These are phyloP conservation scores for Populus trichocarpa DNA, from an alignment of 441 rosid genomes.

Conservation along the genomic window DNA sequence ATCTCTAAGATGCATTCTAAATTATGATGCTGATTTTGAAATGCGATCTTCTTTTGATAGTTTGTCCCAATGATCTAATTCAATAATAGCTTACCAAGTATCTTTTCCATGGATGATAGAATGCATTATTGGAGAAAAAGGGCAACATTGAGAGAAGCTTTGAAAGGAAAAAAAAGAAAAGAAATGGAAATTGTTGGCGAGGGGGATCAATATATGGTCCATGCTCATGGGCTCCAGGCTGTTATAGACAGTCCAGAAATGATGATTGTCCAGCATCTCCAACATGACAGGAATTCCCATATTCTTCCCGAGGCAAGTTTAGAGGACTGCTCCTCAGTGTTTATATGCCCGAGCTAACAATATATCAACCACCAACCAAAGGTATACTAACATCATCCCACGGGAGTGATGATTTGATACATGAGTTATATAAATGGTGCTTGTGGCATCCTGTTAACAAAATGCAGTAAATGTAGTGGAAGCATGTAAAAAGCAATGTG, in stretches of 20 bases:
- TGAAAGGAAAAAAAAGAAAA: too few relatives aligned
- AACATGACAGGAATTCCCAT: background rate
- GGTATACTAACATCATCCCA: too few relatives aligned
- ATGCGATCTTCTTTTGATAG: too few relatives aligned
- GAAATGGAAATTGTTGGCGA: background rate
- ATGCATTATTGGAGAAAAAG: too few relatives aligned
- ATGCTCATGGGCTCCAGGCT: too few relatives aligned
- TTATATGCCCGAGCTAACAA: background rate
- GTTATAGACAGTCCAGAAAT: background rate
- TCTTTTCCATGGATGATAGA: too few relatives aligned
- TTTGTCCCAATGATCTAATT: too few relatives aligned
- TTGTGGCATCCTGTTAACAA: background rate
- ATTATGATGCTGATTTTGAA: too few relatives aligned
- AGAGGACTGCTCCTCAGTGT: background rate
- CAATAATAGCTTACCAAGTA: too few relatives aligned
- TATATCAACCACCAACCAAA: background rate
- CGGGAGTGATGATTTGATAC: too few relatives aligned
- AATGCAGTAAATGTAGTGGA: background rate
- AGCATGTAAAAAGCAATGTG: background rate
- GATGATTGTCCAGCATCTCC: background rate
- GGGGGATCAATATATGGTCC: background rate
- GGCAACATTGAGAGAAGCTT: too few relatives aligned
- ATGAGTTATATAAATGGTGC: background rate
- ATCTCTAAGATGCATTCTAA: too few relatives aligned
- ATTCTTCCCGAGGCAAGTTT: background rate